Evolutionary conservation across 345 rosid genomes (phyloP), one percentile per base, ranked within the genome.

Genomic region (Lenwebbia sp.): DNA sequence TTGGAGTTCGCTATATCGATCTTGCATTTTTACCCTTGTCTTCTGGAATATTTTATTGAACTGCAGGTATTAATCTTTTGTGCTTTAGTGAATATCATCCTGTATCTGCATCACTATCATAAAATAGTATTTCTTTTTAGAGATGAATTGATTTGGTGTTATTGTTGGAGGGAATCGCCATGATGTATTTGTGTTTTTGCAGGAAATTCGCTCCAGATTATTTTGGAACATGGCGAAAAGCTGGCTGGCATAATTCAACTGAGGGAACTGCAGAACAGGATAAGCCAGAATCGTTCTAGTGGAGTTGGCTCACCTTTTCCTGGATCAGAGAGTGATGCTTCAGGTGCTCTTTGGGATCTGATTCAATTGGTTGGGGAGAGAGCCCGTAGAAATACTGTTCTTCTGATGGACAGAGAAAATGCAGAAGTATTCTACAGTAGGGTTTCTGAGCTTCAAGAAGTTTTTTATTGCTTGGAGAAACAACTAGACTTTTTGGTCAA

Each of bases 191-290:
- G 86, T 86, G 54, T 86, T 56, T 84, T 88, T 65, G 83, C 93
- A 97, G 99, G 98, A 90, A 89, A 92, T 51, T 88, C 98, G 86
- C 91, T 97, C 90, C 98, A 92, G 89, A 90, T 87, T 82, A 91
- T 95, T 88, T 88, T 97, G 93, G 99, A 94, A 90, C 96, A 97
- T 90, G 98, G 99, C 87, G 99, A 97, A 92, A 97, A 97, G 90
- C 93, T 97, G 89, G 92, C 95, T 90, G 98, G 95, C 86, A 93
- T 97, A 91, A 91, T 94, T 89, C 96, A 94, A 85, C 92, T 97
- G 83, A 92, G 98, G 84, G 99, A 97, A 89, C 91, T 95, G 89
- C 99, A 95, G 88, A 94, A 89, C 82, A 57, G 70, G 41, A 94
- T 92, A 47, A 91, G 91, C 91, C 99, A 97, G 89, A 93, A 86